Percentiles rank a stretch among this genome's conserved stretches.
Evolutionary conservation across 2,329 filamentous ascomycete species (phyloP).

Genomic region (Niveomyces coronatus): DNA sequence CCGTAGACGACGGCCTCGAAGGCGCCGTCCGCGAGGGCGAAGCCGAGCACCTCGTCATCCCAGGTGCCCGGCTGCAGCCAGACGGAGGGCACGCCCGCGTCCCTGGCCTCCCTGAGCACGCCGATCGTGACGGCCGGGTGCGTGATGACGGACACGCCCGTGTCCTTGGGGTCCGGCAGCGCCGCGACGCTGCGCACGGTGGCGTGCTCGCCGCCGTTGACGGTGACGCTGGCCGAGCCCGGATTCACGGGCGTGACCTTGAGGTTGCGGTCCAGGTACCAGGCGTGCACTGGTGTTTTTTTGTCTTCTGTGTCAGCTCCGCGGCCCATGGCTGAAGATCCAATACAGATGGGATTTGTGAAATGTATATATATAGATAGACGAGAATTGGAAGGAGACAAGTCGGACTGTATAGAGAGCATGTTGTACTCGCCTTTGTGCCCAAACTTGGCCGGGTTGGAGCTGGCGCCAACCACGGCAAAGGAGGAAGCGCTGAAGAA

Average conservation of each 20-base stretch:
- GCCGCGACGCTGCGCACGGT: conserved; percentile 56
- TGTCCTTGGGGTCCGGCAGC: conserved; percentile 56
- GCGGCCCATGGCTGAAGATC: too few relatives aligned
- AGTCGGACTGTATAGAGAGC: too few relatives aligned
- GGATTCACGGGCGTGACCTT: conserved; percentile 81
- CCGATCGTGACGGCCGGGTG: conserved; percentile 66
- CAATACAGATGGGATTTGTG: too few relatives aligned
- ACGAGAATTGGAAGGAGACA: conserved; percentile 3
- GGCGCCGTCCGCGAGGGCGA: conserved; percentile 46
- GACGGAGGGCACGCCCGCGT: conserved; percentile 60
- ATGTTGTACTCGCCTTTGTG: conserved; percentile 73
- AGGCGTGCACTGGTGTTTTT: conserved; percentile 71
- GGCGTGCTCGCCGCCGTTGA: conserved; percentile 45
- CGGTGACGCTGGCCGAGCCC: conserved; percentile 50
- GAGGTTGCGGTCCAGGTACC: conserved; percentile 72
- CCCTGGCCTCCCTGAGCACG: conserved; percentile 67
- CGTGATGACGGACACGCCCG: conserved; percentile 78
- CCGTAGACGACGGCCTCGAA: conserved; percentile 63
- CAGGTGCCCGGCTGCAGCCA: conserved; percentile 91
- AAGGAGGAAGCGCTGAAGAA: conserved; percentile 77
- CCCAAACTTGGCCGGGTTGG: conserved; percentile 75
- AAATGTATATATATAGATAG: background rate
- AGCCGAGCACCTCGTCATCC: conserved; percentile 62
- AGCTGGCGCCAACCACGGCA: conserved; percentile 83
- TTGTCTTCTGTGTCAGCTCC: conserved; percentile 2